Base-by-base conservation (phyloP, 2,329 filamentous ascomycete genomes). In the Elsinoe perseae region DNA sequence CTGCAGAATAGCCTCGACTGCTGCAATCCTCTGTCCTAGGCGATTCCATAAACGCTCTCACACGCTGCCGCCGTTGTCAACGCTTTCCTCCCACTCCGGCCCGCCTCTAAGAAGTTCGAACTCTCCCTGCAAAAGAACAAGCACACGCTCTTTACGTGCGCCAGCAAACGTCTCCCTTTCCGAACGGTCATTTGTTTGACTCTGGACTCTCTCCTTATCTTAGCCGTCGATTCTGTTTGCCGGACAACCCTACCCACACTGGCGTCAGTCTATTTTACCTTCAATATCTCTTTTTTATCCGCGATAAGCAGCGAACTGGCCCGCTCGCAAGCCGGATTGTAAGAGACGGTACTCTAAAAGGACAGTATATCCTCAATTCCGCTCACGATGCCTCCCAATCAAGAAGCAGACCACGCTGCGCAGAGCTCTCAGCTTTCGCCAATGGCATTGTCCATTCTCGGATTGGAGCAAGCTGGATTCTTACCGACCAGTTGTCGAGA, bases 371-470 rank as follows among this genome's bases (percentile, higher is more conserved):
- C 32, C 32, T 36, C 44, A 30, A 34, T n/a, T 4, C 16, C 8
- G 5, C 30, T 10, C 28, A 52, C 6, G 14, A 52, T 52, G 48
- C 48, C 48, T 52, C 25, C 48, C 6, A 56, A 21, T 28, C 18
- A 28, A 43, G 46, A 32, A 16, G 18, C n/a, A 56, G 53, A 43
- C 5, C 21, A 21, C 40, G 16, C 27, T 9, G 38, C 56, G 14
- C 56, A 52, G 36, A 57, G 36, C 44, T 50, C 56, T n/a, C 43
- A 57, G 23, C 36, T 60, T 10, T 60, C 58, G 20, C 58, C 54
- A 12, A 54, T 59, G 43, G 57, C 57, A 9, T 36, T 60, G 23
- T 56, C 50, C 23, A 58, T 60, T 16, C 53, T 60, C 7, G 58
- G 58, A 18, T 30, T 60, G 43, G 53, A 60, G 16, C 27, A 54